Evolutionary conservation across 768 basidiomycete species (phyloP).

Genomic region (Hericium rajendrae): DNA sequence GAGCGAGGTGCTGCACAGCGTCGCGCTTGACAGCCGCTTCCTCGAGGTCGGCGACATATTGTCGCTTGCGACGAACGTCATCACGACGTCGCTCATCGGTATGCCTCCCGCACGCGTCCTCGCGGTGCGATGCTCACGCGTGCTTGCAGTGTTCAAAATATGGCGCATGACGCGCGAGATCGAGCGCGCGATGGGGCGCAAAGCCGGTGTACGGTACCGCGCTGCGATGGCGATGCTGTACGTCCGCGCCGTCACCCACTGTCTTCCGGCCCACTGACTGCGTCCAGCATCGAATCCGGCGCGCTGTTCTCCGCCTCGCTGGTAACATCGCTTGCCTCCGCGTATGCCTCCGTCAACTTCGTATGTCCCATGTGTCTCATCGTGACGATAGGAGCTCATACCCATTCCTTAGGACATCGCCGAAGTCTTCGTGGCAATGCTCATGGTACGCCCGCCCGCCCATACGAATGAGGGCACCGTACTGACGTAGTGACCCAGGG

Average conservation of each 20-base stretch:
- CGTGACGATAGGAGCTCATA: too few species aligned
- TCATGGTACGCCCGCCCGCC: too few species aligned
- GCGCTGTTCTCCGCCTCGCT: not conserved
- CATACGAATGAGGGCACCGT: too few species aligned
- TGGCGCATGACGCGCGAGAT: not conserved
- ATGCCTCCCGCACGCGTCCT: too few species aligned
- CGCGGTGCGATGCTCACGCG: not conserved
- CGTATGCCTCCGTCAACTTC: not conserved
- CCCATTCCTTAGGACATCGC: too few species aligned
- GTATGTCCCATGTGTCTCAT: too few species aligned
- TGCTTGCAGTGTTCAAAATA: not conserved
- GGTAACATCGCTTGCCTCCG: not conserved
- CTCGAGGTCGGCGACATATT: not conserved
- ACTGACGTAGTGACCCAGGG: too few species aligned
- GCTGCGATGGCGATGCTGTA: not conserved
- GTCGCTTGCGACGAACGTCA: not conserved
- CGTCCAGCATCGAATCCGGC: not conserved
- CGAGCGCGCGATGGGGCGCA: not conserved
- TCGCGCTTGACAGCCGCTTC: not conserved
- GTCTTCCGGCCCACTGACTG: not conserved
- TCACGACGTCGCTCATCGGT: not conserved
- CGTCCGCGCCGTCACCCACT: not conserved
- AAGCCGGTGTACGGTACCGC: not conserved
- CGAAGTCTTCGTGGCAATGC: too few species aligned
- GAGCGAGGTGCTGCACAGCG: not conserved